phyloP scores from a whole-genome alignment of 2,329 filamentous ascomycete genomes.

The Curvularia spicifera region DNA sequence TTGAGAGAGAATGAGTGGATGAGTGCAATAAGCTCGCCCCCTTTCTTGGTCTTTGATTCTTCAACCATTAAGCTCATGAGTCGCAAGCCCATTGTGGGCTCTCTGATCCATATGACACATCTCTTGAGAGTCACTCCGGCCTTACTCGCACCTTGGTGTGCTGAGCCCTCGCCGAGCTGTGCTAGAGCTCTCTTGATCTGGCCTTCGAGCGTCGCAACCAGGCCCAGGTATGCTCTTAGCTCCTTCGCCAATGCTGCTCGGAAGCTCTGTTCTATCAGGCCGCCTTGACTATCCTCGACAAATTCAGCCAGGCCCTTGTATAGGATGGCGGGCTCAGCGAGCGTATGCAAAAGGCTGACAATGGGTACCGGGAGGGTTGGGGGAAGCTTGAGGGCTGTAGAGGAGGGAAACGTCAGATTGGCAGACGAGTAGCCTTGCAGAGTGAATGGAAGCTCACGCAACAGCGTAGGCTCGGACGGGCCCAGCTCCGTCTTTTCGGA shows the following conservation, averaged over 20 bases:
- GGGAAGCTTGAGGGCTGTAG: conserved; percentile 76
- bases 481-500: conserved; percentile 24
- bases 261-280: conserved; percentile 89
- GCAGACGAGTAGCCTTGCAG: conserved; percentile 90
- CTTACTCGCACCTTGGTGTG: conserved; percentile 76
- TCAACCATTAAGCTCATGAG: conserved; percentile 95
- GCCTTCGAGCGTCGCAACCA: conserved; percentile 90
- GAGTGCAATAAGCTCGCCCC: conserved; percentile 89
- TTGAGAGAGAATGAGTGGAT: conserved; percentile 93
- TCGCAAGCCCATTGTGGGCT: conserved; percentile 92
- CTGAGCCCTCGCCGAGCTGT: conserved; percentile 71
- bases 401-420: conserved; percentile 76
- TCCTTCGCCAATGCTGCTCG: conserved; percentile 85
- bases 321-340: conserved; percentile 92
- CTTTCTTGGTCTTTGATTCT: conserved; percentile 80
- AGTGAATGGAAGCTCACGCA: conserved; percentile 83
- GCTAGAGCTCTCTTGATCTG: conserved; percentile 86
- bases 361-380: conserved; percentile 80
- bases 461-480: conserved; percentile 55
- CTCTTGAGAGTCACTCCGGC: conserved; percentile 92
- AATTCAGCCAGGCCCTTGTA: conserved; percentile 83
- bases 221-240: conserved; percentile 83
- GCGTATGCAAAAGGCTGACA: conserved; percentile 82
- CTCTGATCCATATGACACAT: conserved; percentile 95
- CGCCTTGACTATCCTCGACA: conserved; percentile 79